Evolutionary conservation across 176 grass and related monocot genomes (phyloP).

Genomic region (Oryza coarctata): DNA sequence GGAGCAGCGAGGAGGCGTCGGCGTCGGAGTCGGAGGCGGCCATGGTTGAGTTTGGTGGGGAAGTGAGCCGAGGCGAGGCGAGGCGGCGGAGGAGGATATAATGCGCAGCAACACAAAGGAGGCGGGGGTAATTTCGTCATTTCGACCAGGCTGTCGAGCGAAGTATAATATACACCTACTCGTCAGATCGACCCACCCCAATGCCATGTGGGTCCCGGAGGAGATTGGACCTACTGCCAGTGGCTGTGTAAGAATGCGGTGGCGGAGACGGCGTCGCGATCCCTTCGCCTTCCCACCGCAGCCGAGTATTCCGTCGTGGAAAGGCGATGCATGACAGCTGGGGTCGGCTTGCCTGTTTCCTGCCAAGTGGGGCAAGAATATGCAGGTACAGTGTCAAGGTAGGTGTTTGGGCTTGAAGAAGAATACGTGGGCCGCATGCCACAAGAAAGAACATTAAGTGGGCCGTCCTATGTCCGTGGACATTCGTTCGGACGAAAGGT

Average conservation of each 20-base stretch:
- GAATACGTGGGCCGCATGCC: no score
- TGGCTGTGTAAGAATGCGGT: rapidly evolving
- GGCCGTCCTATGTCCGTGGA: no score
- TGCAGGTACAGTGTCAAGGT: not conserved
- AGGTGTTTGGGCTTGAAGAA: no score
- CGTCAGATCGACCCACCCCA: not conserved
- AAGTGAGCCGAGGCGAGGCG: not conserved
- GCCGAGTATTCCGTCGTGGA: no score
- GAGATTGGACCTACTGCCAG: not conserved
- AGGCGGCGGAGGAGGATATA: not conserved
- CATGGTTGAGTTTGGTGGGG: constrained; percentile 16
- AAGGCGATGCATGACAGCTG: not conserved
- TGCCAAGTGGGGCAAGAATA: not conserved
- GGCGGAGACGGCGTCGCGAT: not conserved
- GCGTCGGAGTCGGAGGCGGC: not conserved
- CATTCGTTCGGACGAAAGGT: no score
- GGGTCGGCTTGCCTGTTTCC: no score
- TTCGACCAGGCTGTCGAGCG: not conserved
- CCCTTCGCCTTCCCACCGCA: not conserved
- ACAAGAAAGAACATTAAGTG: no score
- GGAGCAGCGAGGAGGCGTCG: constrained; percentile 8
- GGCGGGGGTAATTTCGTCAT: constrained; percentile 12
- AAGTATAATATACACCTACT: not conserved
- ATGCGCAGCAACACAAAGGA: not conserved
- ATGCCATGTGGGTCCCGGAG: not conserved